These are phyloP conservation scores for Solanum virginianum DNA, from an alignment of 257 asterid genomes.

Conservation along the genomic window DNA sequence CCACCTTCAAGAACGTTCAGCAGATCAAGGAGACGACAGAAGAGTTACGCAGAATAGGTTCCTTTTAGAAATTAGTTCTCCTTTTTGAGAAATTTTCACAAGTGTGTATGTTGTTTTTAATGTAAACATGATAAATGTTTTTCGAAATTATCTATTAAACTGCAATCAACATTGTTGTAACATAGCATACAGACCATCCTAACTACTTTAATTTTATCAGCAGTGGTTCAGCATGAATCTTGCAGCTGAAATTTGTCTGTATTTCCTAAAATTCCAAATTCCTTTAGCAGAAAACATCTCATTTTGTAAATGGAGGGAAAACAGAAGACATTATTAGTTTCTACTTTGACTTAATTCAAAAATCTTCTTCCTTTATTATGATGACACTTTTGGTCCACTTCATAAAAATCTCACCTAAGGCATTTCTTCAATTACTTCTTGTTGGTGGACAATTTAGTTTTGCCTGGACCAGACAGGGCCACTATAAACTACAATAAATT, in stretches of 20 bases:
- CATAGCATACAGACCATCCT: background rate
- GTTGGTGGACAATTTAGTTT: background rate
- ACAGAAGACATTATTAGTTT: background rate
- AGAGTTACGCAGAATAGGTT: conserved; percentile 24
- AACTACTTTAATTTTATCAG: background rate
- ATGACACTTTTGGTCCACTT: background rate
- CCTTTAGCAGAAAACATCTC: background rate
- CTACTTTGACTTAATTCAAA: background rate
- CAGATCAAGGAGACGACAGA: conserved; percentile 48
- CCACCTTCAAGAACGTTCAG: conserved; percentile 50
- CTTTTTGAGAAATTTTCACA: background rate
- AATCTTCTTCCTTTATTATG: background rate
- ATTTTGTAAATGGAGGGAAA: background rate
- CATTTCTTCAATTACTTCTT: background rate
- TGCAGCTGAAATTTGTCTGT: background rate
- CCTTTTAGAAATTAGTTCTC: background rate
- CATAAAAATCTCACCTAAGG: background rate
- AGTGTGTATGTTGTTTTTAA: background rate
- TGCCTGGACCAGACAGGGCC: background rate
- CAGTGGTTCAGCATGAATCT: background rate
- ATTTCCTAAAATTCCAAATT: background rate
- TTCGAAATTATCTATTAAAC: background rate
- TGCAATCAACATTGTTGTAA: background rate
- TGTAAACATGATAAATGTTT: background rate
- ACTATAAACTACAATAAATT: background rate